These are phyloP conservation scores for Trichomonascus vanleenenianus DNA, from an alignment of 805 yeast species.

Conservation along the genomic window DNA sequence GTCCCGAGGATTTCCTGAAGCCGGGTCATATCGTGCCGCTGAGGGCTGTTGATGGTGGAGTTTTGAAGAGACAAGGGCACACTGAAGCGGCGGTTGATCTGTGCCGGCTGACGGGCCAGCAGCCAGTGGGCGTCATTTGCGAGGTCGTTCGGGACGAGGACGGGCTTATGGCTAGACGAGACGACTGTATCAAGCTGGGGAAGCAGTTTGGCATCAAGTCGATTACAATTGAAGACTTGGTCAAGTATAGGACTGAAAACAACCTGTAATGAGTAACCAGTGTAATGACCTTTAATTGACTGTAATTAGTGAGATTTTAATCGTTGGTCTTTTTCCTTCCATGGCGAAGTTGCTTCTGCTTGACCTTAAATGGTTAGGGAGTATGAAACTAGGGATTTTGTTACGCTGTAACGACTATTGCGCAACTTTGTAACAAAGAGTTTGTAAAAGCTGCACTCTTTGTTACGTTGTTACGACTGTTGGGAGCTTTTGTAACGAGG, in stretches of 20 bases:
- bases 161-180: conserved; percentile 91
- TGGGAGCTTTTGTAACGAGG: too few species aligned
- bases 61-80: conserved; percentile 80
- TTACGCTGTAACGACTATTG: too few species aligned
- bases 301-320: too few species aligned
- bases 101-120: conserved; percentile 64
- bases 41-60: conserved; percentile 82
- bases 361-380: too few species aligned
- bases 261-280: neutral
- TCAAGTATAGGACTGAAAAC: conserved; percentile 32
- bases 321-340: too few species aligned
- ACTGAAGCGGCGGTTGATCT: conserved; percentile 96
- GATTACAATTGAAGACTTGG: conserved; percentile 71
- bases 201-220: conserved; percentile 54
- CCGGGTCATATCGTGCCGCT: conserved; percentile 96
- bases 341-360: too few species aligned
- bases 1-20: conserved; percentile 62
- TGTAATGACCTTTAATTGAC: too few species aligned
- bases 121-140: conserved; percentile 87
- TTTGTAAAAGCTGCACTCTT: too few species aligned
- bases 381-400: too few species aligned
- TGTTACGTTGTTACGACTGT: too few species aligned
- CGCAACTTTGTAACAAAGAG: too few species aligned
- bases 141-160: conserved; percentile 90
- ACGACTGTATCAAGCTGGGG: conserved; percentile 72